phyloP scores from a whole-genome alignment of 768 basidiomycete genomes.

The Suillus clintonianus region DNA sequence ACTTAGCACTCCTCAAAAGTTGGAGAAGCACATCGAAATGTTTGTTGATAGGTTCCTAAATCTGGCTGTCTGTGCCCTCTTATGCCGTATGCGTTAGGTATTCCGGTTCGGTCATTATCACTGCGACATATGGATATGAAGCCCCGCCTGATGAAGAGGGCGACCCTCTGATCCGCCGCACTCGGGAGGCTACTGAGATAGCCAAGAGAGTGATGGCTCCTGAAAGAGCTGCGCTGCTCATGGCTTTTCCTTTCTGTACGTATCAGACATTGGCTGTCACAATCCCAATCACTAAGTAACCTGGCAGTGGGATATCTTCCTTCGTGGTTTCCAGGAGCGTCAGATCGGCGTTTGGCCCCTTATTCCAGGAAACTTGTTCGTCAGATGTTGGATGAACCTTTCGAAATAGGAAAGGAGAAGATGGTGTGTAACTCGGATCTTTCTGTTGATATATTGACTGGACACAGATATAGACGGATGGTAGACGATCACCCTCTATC shows the following conservation, averaged over 20 bases:
- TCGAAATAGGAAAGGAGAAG: conserved; percentile 20
- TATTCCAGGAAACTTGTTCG: not conserved
- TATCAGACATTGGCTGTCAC: not conserved
- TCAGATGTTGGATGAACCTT: conserved; percentile 21
- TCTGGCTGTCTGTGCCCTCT: not conserved
- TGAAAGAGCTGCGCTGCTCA: conserved; percentile 4
- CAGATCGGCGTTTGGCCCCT: not conserved
- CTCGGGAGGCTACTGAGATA: not conserved
- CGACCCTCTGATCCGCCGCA: conserved; percentile 2
- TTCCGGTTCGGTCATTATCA: conserved; percentile 27
- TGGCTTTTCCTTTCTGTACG: conserved; percentile 11
- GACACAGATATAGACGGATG: not conserved
- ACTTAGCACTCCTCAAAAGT: not conserved
- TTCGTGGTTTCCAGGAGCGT: conserved; percentile 11
- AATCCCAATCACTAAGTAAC: not conserved
- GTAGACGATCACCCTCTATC: not conserved
- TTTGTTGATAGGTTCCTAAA: not conserved
- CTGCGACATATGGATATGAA: conserved; percentile 9
- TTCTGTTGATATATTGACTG: not conserved
- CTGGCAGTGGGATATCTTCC: conserved; percentile 10
- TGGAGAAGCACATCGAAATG: conserved; percentile 10
- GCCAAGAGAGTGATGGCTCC: not conserved
- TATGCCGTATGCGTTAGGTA: not conserved
- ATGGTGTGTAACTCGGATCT: conserved; percentile 18
- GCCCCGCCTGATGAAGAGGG: not conserved